These are phyloP conservation scores for Articulospora tetracladia DNA, from an alignment of 495 filamentous ascomycete species.

Conservation along the genomic window DNA sequence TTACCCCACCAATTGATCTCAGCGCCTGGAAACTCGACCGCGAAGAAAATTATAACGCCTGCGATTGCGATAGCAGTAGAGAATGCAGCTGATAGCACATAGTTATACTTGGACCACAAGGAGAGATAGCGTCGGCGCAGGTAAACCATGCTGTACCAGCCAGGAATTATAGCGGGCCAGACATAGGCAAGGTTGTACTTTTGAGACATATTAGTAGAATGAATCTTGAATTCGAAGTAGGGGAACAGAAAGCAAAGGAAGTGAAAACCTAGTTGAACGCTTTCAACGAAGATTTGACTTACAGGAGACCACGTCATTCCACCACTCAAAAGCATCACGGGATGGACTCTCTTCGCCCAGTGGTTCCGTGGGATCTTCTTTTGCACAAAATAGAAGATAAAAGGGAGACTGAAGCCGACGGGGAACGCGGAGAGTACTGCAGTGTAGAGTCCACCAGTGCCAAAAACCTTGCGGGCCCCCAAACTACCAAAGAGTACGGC, in stretches of 20 bases:
- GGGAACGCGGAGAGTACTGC: too few relatives aligned
- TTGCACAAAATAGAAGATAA: too few relatives aligned
- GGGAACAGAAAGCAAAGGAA: too few relatives aligned
- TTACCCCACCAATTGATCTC: background rate
- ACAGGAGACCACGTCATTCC: background rate
- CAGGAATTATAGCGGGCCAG: background rate
- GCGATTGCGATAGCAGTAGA: conserved; percentile 36
- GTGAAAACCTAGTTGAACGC: too few relatives aligned
- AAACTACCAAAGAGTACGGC: conserved; percentile 67
- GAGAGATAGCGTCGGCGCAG: background rate
- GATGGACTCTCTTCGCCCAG: background rate
- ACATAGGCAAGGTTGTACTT: background rate
- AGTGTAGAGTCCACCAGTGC: background rate
- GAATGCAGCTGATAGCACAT: conserved; percentile 36
- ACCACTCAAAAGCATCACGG: background rate
- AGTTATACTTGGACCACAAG: conserved; percentile 35
- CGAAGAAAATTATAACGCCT: conserved; percentile 39
- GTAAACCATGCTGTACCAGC: background rate
- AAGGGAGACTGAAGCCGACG: too few relatives aligned
- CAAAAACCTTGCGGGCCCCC: conserved; percentile 37
- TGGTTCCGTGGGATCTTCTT: background rate
- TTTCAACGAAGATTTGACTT: too few relatives aligned
- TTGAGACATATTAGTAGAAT: too few relatives aligned
- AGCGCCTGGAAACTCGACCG: background rate
- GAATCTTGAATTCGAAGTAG: too few relatives aligned